A percentile compares a stretch with the other conserved stretches of the same genome.
Evolutionary conservation across 2,329 filamentous ascomycete genomes (phyloP).

Genomic region (Coniella vitis): DNA sequence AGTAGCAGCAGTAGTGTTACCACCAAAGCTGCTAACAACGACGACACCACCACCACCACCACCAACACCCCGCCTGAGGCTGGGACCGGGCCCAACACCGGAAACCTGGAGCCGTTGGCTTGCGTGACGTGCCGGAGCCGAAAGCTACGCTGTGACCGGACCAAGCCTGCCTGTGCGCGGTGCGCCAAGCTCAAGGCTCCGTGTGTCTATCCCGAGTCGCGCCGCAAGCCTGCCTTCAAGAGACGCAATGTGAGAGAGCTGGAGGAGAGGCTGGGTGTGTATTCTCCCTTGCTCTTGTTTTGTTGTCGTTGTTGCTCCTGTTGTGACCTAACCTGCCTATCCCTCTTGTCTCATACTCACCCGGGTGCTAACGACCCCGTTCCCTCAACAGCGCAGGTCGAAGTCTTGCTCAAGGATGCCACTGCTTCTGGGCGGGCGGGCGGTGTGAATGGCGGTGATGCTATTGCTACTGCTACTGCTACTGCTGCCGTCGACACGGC

Average conservation of each 20-base stretch:
- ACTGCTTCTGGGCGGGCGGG: slow-evolving; percentile 26
- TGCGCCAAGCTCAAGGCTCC: slow-evolving; percentile 68
- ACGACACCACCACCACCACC: no score
- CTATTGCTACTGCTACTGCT: no score
- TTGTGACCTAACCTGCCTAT: no score
- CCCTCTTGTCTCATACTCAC: no score
- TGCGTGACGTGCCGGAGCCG: slow-evolving; percentile 77
- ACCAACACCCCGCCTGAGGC: no score
- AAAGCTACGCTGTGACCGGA: slow-evolving; percentile 83
- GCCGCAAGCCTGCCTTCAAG: slow-evolving; percentile 83
- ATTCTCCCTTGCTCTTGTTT: not conserved
- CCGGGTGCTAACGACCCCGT: slow-evolving; percentile 13
- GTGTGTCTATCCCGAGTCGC: slow-evolving; percentile 82
- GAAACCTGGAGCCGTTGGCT: slow-evolving; percentile 56
- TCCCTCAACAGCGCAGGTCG: slow-evolving; percentile 63
- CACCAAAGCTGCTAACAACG: no score
- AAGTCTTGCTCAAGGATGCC: slow-evolving; percentile 67
- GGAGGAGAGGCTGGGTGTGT: slow-evolving; percentile 74
- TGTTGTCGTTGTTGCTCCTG: not conserved
- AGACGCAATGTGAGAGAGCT: slow-evolving; percentile 84
- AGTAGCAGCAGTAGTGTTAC: no score
- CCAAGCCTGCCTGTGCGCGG: slow-evolving; percentile 70
- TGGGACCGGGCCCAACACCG: no score
- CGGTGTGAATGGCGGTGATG: slow-evolving; percentile 6
- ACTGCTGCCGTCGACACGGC: no score